A percentile compares a stretch with the other conserved stretches of the same genome.
phyloP scores from a whole-genome alignment of 805 yeast species.

The Lipomyces yamadae region DNA sequence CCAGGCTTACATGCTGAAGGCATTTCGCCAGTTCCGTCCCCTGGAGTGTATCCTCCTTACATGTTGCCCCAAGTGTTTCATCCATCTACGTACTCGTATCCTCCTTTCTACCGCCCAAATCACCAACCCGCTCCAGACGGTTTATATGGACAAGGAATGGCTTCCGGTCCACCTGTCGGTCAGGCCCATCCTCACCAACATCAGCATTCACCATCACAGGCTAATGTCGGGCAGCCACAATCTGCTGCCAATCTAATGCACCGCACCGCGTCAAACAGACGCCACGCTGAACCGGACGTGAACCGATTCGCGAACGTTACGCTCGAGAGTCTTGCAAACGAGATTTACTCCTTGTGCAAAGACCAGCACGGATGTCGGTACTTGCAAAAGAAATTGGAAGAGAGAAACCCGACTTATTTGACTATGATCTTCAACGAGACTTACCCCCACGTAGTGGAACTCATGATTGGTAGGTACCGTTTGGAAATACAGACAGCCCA shows the following conservation, averaged over 20 bases:
- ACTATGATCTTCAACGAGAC: constrained; percentile 78
- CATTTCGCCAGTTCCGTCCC: constrained; percentile 11
- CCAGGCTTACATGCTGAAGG: constrained; percentile 18
- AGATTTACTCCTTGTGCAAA: constrained; percentile 80
- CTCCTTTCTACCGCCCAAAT: constrained; percentile 14
- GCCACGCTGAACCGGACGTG: constrained; percentile 39
- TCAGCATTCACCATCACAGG: constrained; percentile 5
- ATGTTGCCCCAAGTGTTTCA: constrained; percentile 11
- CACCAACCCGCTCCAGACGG: constrained; percentile 11
- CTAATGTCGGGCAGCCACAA: constrained; percentile 11
- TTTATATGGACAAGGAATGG: not conserved
- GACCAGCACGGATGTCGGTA: constrained; percentile 98
- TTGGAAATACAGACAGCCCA: not conserved
- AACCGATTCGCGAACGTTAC: constrained; percentile 48
- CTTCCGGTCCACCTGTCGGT: constrained; percentile 5
- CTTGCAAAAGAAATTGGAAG: constrained; percentile 82
- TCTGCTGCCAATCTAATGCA: constrained; percentile 12
- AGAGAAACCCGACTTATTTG: constrained; percentile 44
- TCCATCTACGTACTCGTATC: constrained; percentile 16
- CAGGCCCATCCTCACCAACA: constrained; percentile 11
- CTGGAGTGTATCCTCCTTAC: constrained; percentile 19
- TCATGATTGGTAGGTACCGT: constrained; percentile 62
- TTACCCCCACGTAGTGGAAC: constrained; percentile 73
- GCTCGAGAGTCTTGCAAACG: constrained; percentile 55
- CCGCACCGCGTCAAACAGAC: constrained; percentile 22